Evolutionary conservation across 2,329 filamentous ascomycete genomes (phyloP), one percentile per base, ranked within the genome.

Genomic region (Aspergillus fijiensis): DNA sequence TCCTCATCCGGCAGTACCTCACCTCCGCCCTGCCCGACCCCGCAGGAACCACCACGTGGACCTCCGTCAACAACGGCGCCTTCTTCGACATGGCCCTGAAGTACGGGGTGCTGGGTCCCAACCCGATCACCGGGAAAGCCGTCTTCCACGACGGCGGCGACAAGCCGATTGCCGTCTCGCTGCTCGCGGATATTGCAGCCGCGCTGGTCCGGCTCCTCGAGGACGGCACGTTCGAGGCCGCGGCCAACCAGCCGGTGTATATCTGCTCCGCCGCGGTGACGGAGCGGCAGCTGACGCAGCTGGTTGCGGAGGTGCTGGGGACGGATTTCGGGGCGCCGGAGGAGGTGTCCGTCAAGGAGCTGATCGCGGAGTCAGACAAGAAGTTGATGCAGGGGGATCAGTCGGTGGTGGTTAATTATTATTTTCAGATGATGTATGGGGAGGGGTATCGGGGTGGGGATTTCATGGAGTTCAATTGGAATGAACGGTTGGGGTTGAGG

Each of bases 1-100:
- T 74, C 19, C 64, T 64, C 59, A 49, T 60, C 6, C 60, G 54
- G 1, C 57, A 59, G 11, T 47, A 57, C 42, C 56, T 59, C 10
- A 29, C 31, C 16, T 49, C 31, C 1, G 29, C 25, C 12, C 49
- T 59, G 10, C 23, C 21, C 27, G 33, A 11, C 21, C 2, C 49
- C 5, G 10, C 50, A 14, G 16, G 25, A 4, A 51, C 49, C 3
- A 59, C 57, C 0, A 57, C 57, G 2, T 62, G 57, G 29, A 62
- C 60, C 12, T 56, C 52, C 1, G 25, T 62, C 16, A 56, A 59
- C 57, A 62, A 39, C 16, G 57, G 60, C 23, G 60, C 53, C 27
- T 60, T 62, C 42, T 52, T 62, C 45, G 60, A 62, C 49, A 52
- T 52, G 50, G 50, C 50, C 2, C 50, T 52, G 5, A 39, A 52